These are phyloP conservation scores for Eucalyptus melliodora DNA, from an alignment of 345 rosid species.

Conservation along the genomic window DNA sequence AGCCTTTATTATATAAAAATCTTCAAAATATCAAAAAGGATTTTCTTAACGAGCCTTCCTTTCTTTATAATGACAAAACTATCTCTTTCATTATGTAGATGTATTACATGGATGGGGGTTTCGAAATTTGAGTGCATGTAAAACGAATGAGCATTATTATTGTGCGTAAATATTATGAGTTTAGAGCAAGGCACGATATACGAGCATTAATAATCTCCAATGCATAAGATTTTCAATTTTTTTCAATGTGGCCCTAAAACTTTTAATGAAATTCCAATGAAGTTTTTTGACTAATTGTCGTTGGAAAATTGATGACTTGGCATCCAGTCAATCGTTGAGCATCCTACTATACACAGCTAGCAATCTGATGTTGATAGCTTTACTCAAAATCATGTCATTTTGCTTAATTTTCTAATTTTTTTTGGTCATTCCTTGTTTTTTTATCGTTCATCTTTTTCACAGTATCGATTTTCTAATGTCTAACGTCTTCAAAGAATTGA, in stretches of 20 bases:
- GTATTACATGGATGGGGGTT: background rate
- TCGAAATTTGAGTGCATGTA: background rate
- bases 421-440: background rate
- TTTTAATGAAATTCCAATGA: background rate
- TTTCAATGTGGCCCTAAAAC: too few species aligned
- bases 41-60: background rate
- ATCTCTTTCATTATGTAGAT: background rate
- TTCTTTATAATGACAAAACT: background rate
- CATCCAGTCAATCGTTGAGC: background rate
- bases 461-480: background rate
- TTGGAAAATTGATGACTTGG: background rate
- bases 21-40: background rate
- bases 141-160: background rate
- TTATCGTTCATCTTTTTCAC: background rate
- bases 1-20: background rate
- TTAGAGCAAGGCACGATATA: background rate
- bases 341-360: background rate
- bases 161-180: background rate
- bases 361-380: background rate
- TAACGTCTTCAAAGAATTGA: background rate
- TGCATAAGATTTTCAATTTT: background rate
- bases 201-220: background rate
- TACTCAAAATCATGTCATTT: background rate
- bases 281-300: background rate
- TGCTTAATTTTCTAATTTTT: background rate